These are phyloP conservation scores for Zymoseptoria passerinii DNA, from an alignment of 2,329 filamentous ascomycete species.

Conservation along the genomic window DNA sequence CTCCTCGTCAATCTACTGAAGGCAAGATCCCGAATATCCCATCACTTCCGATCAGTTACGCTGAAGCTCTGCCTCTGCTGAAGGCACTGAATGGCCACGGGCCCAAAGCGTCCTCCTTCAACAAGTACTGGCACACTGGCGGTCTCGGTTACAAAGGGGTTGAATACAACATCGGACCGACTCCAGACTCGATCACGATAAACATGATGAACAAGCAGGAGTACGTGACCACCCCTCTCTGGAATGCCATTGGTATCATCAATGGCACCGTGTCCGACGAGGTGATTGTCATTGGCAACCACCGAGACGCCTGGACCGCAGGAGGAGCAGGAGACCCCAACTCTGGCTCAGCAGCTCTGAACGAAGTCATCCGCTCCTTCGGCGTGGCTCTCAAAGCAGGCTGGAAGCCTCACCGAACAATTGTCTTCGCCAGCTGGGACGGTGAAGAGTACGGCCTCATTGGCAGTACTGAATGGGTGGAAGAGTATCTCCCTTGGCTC, in stretches of 20 bases:
- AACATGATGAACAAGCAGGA: slow-evolving; percentile 44
- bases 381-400: slow-evolving; percentile 62
- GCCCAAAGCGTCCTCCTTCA: slow-evolving; percentile 65
- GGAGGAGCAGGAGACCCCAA: slow-evolving; percentile 80
- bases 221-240: slow-evolving; percentile 43
- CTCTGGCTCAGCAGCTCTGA: slow-evolving; percentile 69
- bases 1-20: slow-evolving; percentile 62
- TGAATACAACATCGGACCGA: slow-evolving; percentile 76
- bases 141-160: slow-evolving; percentile 74
- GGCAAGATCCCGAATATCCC: slow-evolving; percentile 73
- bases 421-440: slow-evolving; percentile 70
- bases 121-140: slow-evolving; percentile 56
- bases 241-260: slow-evolving; percentile 82
- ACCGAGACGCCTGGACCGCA: slow-evolving; percentile 81
- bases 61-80: slow-evolving; percentile 78
- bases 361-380: slow-evolving; percentile 69
- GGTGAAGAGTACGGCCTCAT: slow-evolving; percentile 74
- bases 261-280: slow-evolving; percentile 80
- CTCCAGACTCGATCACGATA: slow-evolving; percentile 56
- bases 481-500: slow-evolving; percentile 80
- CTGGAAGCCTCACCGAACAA: slow-evolving; percentile 80
- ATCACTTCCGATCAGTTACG: slow-evolving; percentile 82
- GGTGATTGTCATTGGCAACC: slow-evolving; percentile 84
- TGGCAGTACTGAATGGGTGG: slow-evolving; percentile 87
- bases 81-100: slow-evolving; percentile 84